phyloP scores from a whole-genome alignment of 345 rosid genomes.

The Cardiospermum halicacabum region DNA sequence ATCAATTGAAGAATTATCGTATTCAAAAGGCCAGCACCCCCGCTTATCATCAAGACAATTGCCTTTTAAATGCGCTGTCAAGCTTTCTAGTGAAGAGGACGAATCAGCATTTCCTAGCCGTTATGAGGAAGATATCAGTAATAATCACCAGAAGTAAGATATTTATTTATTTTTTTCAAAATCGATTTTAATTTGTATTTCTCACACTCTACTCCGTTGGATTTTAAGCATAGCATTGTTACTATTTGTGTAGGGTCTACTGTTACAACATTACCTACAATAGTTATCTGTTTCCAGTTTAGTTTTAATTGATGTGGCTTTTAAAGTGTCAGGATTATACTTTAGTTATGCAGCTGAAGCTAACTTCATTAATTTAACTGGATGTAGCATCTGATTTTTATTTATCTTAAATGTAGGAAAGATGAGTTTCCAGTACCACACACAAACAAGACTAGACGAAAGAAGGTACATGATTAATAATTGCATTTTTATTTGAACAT shows the following conservation, averaged over 20 bases:
- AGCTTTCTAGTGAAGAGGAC: conserved; percentile 21
- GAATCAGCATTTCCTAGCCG: conserved; percentile 16
- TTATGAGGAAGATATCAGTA: conserved; percentile 19
- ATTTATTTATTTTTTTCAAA: background rate
- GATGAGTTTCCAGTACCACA: conserved; percentile 22
- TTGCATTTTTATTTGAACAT: background rate
- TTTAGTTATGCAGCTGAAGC: background rate
- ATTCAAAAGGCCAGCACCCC: conserved; percentile 18
- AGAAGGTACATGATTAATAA: conserved; percentile 52
- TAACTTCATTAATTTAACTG: conserved; percentile 6
- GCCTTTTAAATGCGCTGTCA: conserved; percentile 21
- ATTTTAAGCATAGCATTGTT: background rate
- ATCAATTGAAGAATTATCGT: conserved; percentile 22
- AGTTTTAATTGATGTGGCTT: background rate
- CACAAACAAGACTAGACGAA: conserved; percentile 28
- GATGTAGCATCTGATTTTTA: background rate
- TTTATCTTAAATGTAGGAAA: conserved; percentile 30
- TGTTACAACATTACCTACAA: background rate
- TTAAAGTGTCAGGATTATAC: conserved; percentile 11
- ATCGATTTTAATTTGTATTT: too few species aligned
- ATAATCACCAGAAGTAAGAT: conserved; percentile 29
- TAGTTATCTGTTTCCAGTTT: background rate
- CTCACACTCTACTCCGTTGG: too few species aligned
- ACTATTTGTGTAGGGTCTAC: background rate
- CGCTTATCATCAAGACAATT: conserved; percentile 31